phyloP scores from a whole-genome alignment of 2,329 filamentous ascomycete genomes.

The Podosphaera fusca region DNA sequence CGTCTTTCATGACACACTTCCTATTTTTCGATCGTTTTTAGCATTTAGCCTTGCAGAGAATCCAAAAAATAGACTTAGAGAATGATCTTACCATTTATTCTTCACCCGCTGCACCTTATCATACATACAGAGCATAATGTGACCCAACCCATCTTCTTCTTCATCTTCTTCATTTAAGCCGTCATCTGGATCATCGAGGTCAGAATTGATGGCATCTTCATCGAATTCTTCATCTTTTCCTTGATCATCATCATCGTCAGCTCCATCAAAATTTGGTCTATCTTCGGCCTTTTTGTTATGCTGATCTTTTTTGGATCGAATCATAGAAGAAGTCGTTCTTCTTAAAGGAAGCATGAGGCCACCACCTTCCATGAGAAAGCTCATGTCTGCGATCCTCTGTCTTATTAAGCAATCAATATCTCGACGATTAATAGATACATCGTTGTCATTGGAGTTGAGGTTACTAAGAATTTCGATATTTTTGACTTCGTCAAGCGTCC shows the following conservation, averaged over 20 bases:
- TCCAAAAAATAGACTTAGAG: background rate
- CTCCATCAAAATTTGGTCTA: conserved; percentile 33
- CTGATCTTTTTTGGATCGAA: background rate
- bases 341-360: conserved; percentile 49
- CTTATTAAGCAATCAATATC: conserved; percentile 50
- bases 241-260: conserved; percentile 29
- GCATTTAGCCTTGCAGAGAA: background rate
- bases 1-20: conserved; percentile 97
- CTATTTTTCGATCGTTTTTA: conserved; percentile 19
- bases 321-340: conserved; percentile 13
- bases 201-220: conserved; percentile 94
- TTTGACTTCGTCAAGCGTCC: conserved; percentile 31
- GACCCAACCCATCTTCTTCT: conserved; percentile 48
- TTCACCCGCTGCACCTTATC: conserved; percentile 98
- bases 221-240: conserved; percentile 40
- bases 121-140: conserved; percentile 97
- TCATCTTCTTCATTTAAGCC: conserved; percentile 65
- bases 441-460: conserved; percentile 28
- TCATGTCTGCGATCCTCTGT: conserved; percentile 38
- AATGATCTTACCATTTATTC: conserved; percentile 62
- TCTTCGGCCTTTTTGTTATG: background rate
- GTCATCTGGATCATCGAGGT: conserved; percentile 87
- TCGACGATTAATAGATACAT: conserved; percentile 31
- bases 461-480: conserved; percentile 34
- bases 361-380: conserved; percentile 48